A percentile compares a stretch with the other conserved stretches of the same genome.
phyloP scores from a whole-genome alignment of 75 land plant species.

The Picea sitchensis region DNA sequence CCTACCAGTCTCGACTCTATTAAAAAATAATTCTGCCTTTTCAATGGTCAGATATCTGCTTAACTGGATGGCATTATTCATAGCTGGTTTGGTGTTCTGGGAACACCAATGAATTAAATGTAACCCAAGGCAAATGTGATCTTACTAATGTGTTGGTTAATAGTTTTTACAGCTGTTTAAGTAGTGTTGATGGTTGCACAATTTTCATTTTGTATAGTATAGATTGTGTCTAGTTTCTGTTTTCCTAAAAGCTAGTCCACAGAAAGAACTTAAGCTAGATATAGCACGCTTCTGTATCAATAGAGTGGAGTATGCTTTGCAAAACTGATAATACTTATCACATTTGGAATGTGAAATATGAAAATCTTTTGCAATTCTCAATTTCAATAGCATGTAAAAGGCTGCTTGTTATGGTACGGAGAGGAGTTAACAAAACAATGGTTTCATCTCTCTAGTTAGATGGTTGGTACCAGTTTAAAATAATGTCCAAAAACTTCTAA shows the following conservation, averaged over 20 bases:
- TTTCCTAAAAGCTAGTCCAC: background rate
- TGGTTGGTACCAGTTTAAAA: too few species aligned
- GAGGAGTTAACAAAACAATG: too few species aligned
- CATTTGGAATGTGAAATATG: background rate
- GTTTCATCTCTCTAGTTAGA: too few species aligned
- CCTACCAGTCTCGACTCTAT: background rate
- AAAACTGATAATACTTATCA: background rate
- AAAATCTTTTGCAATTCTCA: background rate
- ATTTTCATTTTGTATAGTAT: background rate
- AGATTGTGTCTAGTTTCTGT: background rate
- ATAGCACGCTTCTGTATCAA: background rate
- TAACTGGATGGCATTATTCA: background rate
- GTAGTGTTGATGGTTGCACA: too few species aligned
- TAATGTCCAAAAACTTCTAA: too few species aligned
- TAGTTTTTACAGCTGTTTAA: background rate
- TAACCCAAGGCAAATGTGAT: background rate
- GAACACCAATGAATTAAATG: background rate
- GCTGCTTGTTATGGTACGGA: too few species aligned
- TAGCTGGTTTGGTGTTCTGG: background rate
- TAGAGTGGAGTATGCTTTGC: background rate
- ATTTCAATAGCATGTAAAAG: background rate
- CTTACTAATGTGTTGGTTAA: background rate
- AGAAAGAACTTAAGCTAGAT: background rate
- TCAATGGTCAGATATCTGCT: background rate
- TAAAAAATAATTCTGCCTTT: background rate